phyloP scores from a whole-genome alignment of 768 basidiomycete species.

The Asterophora parasitica region DNA sequence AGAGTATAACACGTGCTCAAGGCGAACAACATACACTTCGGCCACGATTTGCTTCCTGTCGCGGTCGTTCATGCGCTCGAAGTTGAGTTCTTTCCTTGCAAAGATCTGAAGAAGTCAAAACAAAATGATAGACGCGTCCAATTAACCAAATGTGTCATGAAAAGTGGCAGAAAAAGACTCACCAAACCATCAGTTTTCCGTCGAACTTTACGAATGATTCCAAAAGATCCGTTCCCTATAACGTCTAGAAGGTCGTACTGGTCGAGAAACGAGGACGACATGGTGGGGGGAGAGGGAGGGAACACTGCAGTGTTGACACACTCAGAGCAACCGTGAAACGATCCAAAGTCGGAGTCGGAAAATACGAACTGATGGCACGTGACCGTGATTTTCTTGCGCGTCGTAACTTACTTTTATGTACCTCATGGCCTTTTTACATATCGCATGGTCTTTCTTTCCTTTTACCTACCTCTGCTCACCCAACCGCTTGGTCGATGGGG shows the following conservation, averaged over 20 bases:
- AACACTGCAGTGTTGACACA: not conserved
- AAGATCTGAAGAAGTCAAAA: conserved; percentile 50
- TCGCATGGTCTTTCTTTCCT: too few species aligned
- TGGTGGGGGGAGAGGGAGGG: not conserved
- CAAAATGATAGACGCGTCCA: not conserved
- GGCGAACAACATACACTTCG: conserved; percentile 81
- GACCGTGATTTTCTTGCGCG: conserved; percentile 11
- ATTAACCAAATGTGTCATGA: not conserved
- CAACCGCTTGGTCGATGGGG: too few species aligned
- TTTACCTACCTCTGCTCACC: too few species aligned
- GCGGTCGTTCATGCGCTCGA: conserved; percentile 93
- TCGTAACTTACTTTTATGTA: too few species aligned
- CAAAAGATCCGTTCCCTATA: conserved; percentile 97
- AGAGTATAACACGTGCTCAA: not conserved
- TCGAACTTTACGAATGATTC: conserved; percentile 92
- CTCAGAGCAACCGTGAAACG: not conserved
- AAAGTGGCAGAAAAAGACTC: conserved; percentile 26
- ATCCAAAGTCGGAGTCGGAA: not conserved
- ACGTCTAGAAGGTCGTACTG: conserved; percentile 85
- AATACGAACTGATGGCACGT: conserved; percentile 10
- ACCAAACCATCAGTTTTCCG: conserved; percentile 81
- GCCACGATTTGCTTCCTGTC: conserved; percentile 96
- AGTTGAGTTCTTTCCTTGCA: conserved; percentile 94
- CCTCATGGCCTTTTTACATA: too few species aligned
- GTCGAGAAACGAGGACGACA: conserved; percentile 49